phyloP scores from a whole-genome alignment of 75 land plant genomes.

The Sequoiadendron giganteum region DNA sequence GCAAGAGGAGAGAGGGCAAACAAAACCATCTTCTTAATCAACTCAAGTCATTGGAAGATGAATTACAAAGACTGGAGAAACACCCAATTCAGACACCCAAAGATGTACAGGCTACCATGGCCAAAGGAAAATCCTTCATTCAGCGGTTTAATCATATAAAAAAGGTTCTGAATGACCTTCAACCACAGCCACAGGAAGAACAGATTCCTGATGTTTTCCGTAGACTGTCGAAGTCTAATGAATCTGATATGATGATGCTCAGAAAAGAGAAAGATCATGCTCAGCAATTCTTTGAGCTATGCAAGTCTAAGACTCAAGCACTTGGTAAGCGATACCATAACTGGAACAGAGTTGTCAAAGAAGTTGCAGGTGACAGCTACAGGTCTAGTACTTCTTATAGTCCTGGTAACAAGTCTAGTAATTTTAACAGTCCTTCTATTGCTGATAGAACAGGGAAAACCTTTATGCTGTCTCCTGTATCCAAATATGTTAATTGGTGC shows the following conservation, averaged over 20 bases:
- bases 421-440: background rate
- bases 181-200: background rate
- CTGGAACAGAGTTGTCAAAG: background rate
- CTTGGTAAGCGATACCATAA: background rate
- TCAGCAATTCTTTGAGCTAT: background rate
- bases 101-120: background rate
- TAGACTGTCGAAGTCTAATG: background rate
- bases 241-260: background rate
- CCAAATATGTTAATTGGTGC: background rate
- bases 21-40: background rate
- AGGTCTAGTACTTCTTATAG: no score
- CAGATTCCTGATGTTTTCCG: background rate
- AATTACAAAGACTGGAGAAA: background rate
- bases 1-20: background rate
- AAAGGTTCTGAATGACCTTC: background rate
- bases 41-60: background rate
- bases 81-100: background rate
- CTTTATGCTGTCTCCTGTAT: background rate
- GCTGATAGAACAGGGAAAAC: background rate
- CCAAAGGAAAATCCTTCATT: background rate
- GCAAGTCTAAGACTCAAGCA: background rate
- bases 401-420: no score
- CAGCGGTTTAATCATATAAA: background rate
- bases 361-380: background rate
- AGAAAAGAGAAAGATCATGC: background rate